Percentiles rank a stretch among this genome's conserved stretches.
Conservation (phyloP, 352 stramenopile species). For the Pythium diclinum region DNA sequence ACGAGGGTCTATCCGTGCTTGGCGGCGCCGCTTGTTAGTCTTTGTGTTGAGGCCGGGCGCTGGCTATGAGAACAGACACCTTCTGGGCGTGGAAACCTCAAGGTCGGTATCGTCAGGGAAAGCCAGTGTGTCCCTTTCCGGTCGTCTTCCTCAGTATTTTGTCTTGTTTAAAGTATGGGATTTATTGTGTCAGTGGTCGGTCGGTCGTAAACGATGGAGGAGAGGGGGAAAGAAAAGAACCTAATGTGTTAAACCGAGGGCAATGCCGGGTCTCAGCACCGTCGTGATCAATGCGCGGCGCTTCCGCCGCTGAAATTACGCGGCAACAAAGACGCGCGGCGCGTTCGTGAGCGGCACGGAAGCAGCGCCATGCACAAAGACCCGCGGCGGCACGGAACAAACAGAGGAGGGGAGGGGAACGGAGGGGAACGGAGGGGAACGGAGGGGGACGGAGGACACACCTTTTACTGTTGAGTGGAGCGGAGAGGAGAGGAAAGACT, state of each 20-base stretch:
- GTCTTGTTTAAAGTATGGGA: background rate
- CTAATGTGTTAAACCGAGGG: background rate
- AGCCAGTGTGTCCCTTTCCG: background rate
- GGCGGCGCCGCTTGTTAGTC: background rate
- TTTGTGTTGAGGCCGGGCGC: background rate
- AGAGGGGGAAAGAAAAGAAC: background rate
- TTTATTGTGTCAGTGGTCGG: background rate
- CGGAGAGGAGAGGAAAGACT: no score
- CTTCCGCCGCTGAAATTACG: conserved; percentile 1
- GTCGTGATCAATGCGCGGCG: background rate
- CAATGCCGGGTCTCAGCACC: background rate
- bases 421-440: no score
- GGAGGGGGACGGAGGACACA: no score
- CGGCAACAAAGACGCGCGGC: background rate
- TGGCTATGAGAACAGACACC: conserved; percentile 1
- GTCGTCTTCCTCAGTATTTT: background rate
- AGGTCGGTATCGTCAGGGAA: background rate
- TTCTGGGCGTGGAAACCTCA: background rate
- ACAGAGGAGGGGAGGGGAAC: no score
- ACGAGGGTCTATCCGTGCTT: background rate
- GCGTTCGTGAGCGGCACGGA: background rate
- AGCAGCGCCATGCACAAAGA: background rate
- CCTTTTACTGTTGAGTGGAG: no score
- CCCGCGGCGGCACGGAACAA: background rate
- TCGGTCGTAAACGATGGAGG: background rate